Base-by-base conservation (phyloP, 169 alveolate genomes). In the Cryptosporidium ryanae region DNA sequence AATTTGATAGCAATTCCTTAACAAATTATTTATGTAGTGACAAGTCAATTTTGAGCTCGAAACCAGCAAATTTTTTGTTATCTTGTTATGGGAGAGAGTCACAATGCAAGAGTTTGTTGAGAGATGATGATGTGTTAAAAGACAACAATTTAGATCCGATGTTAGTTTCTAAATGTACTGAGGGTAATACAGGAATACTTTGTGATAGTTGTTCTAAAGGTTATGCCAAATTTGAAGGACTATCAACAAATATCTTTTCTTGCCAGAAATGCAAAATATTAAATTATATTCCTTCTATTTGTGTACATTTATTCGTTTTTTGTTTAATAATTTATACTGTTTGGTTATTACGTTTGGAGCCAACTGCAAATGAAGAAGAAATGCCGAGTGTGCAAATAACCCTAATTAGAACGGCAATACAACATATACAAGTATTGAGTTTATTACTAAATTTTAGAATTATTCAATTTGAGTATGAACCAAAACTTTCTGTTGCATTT, bases 291-390 rank as follows among this genome's bases (percentile, higher is more conserved):
- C 76, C 87, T 34, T 17, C 38, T 76, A 0, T 57, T 1, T 6
- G 57, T 7, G 52, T 38, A 15, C 64, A 76, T 55, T 54, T 76
- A 59, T 59, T 57, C 21, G 13, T 15, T 34, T 21, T 76, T 10
- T 64, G 57, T 32, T 27, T 76, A n/a, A 43, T 61, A 44, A 59
- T 76, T 17, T 76, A 76, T 31, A 43, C 71, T 59, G 87, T 76
- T 32, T 76, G 87, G 87, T 21, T 76, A n/a, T 59, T 76, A 55
- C 87, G 87, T 21, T 46, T 76, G 49, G 87, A 76, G 29, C 87
- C 87, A 59, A 76, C 87, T 55, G 87, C 87, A n/a, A 76, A 76
- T 59, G 87, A 76, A 61, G 87, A 76, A 55, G 87, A 76, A 34
- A 76, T 59, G 68, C 87, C 87, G 18, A 59, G 55, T 43, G 87